phyloP scores from a whole-genome alignment of 805 yeast species.

The Teunomyces gatunensis region DNA sequence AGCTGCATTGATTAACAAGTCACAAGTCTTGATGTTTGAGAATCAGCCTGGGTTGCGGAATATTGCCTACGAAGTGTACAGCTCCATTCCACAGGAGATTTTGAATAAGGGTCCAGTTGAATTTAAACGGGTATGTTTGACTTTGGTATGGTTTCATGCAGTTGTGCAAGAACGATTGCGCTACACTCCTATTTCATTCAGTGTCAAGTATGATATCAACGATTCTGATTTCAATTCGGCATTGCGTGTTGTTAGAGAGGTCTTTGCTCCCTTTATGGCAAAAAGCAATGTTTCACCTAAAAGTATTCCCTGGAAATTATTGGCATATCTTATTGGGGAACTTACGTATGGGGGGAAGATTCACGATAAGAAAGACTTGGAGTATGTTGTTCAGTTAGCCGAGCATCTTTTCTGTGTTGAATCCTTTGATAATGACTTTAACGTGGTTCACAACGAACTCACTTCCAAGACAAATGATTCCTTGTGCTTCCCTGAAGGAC shows the following conservation, averaged over 20 bases:
- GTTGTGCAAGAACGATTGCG: constrained; percentile 57
- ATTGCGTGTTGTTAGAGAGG: constrained; percentile 38
- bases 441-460: constrained; percentile 32
- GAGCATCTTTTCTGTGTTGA: constrained; percentile 33
- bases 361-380: constrained; percentile 40
- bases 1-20: constrained; percentile 50
- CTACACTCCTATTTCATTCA: constrained; percentile 63
- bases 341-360: constrained; percentile 69
- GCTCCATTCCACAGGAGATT: constrained; percentile 15
- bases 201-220: constrained; percentile 62
- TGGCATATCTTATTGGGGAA: constrained; percentile 48
- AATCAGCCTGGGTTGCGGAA: constrained; percentile 57
- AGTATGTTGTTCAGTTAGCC: constrained; percentile 34
- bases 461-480: constrained; percentile 11
- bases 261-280: constrained; percentile 23
- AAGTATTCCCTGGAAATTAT: constrained; percentile 52
- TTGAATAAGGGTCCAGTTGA: constrained; percentile 36
- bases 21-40: constrained; percentile 61
- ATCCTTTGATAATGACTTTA: constrained; percentile 43
- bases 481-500: constrained; percentile 50
- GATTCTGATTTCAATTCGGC: constrained; percentile 67
- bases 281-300: constrained; percentile 12
- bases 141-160: constrained; percentile 71
- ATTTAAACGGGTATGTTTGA: constrained; percentile 46
- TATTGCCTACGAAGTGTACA: constrained; percentile 40